These are phyloP conservation scores for Botryobasidium botryosum DNA, from an alignment of 768 basidiomycete species.

Conservation along the genomic window DNA sequence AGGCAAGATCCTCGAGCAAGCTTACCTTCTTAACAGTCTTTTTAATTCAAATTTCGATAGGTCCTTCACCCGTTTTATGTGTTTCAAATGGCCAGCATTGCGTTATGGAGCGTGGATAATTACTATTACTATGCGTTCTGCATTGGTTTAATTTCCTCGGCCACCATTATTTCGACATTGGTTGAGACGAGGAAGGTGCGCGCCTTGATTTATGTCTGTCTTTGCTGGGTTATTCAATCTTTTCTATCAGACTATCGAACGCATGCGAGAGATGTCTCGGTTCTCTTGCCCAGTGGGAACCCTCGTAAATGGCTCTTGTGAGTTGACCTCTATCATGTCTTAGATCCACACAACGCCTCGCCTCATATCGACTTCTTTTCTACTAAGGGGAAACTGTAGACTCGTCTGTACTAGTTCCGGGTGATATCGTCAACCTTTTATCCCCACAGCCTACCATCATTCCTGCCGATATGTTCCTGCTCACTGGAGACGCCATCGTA, in stretches of 20 bases:
- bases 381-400: slow-evolving; percentile 49
- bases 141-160: slow-evolving; percentile 76
- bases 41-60: slow-evolving; percentile 21
- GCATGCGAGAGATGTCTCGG: slow-evolving; percentile 94
- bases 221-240: not conserved
- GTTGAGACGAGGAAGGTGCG: slow-evolving; percentile 80
- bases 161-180: slow-evolving; percentile 72
- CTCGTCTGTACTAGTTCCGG: slow-evolving; percentile 72
- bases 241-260: slow-evolving; percentile 50
- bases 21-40: not conserved
- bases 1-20: slow-evolving; percentile 32
- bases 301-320: slow-evolving; percentile 55
- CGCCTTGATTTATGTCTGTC: slow-evolving; percentile 6
- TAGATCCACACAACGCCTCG: not conserved
- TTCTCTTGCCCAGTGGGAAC: slow-evolving; percentile 66
- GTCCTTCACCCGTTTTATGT: slow-evolving; percentile 97
- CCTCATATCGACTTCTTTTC: slow-evolving; percentile 1
- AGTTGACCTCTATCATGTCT: slow-evolving; percentile 16
- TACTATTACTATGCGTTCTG: slow-evolving; percentile 98
- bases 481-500: slow-evolving; percentile 93
- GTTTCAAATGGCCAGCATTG: slow-evolving; percentile 90
- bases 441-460: slow-evolving; percentile 52
- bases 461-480: slow-evolving; percentile 81
- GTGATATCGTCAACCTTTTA: slow-evolving; percentile 84
- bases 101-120: slow-evolving; percentile 87